These are phyloP conservation scores for Dionaea muscipula DNA, from an alignment of 179 eudicot species.

Conservation along the genomic window DNA sequence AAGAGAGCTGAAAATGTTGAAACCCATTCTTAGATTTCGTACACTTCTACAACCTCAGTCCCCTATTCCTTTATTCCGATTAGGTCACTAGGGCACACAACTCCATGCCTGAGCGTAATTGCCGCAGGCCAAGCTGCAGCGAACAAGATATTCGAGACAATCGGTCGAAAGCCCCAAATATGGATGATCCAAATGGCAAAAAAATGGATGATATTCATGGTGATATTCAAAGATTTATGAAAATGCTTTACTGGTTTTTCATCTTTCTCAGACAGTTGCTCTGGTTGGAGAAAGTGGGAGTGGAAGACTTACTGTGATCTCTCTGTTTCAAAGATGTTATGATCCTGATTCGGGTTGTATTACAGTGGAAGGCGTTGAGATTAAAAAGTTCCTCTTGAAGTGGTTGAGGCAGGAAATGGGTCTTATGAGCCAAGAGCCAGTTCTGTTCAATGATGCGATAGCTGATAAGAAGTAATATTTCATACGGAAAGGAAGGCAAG, in stretches of 20 bases:
- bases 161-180: constrained; percentile 48
- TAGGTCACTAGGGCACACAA: constrained; percentile 71
- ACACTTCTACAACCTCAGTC: too few species aligned
- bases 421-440: constrained; percentile 37
- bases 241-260: neutral
- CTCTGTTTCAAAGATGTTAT: constrained; percentile 35
- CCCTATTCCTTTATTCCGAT: neutral
- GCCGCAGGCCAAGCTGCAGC: constrained; percentile 89
- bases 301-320: constrained; percentile 33
- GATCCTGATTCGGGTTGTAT: constrained; percentile 26
- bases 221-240: constrained; percentile 12
- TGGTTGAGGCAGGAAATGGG: constrained; percentile 45
- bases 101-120: constrained; percentile 64
- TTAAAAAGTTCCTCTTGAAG: constrained; percentile 24
- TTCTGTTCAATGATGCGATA: constrained; percentile 38
- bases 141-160: constrained; percentile 75
- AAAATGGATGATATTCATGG: constrained; percentile 52
- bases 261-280: constrained; percentile 26
- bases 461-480: too few species aligned
- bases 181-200: constrained; percentile 46
- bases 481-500: too few species aligned
- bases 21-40: too few species aligned
- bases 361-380: constrained; percentile 23
- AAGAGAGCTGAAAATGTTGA: too few species aligned
- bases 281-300: constrained; percentile 46